These are phyloP conservation scores for Canariomyces notabilis DNA, from an alignment of 2,329 filamentous ascomycete species.

Conservation along the genomic window DNA sequence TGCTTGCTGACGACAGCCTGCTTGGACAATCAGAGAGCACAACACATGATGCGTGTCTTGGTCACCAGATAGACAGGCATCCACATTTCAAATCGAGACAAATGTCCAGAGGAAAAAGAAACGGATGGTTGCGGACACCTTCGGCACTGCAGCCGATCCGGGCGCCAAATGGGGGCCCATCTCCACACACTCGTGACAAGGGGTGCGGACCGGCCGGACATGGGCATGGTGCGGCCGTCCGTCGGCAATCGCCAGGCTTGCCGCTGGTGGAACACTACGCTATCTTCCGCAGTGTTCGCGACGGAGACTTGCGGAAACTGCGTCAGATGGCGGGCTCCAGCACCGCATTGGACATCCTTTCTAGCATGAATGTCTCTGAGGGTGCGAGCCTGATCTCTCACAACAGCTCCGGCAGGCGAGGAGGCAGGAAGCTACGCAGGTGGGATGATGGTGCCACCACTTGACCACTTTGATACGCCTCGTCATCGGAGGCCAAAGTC, in stretches of 20 bases:
- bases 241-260: constrained; percentile 18
- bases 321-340: constrained; percentile 5
- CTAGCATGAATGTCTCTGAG: constrained; percentile 4
- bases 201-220: constrained; percentile 10
- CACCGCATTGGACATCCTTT: background rate
- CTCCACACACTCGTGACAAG: constrained; percentile 10
- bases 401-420: too few species aligned
- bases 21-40: background rate
- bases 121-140: constrained; percentile 10
- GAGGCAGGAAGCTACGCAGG: background rate
- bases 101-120: background rate
- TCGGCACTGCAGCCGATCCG: constrained; percentile 14
- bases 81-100: background rate
- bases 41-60: background rate
- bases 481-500: background rate
- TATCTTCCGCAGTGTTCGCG: background rate
- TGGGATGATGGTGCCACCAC: constrained; percentile 5
- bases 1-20: background rate
- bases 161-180: too few species aligned
- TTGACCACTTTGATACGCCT: background rate
- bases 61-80: background rate
- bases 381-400: background rate
- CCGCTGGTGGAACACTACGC: constrained; percentile 3
- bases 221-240: constrained; percentile 4
- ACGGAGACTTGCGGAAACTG: constrained; percentile 1